Evolutionary conservation across 192 early-diverging fungal species (phyloP).

Genomic region (Linnemannia schmuckeri): DNA sequence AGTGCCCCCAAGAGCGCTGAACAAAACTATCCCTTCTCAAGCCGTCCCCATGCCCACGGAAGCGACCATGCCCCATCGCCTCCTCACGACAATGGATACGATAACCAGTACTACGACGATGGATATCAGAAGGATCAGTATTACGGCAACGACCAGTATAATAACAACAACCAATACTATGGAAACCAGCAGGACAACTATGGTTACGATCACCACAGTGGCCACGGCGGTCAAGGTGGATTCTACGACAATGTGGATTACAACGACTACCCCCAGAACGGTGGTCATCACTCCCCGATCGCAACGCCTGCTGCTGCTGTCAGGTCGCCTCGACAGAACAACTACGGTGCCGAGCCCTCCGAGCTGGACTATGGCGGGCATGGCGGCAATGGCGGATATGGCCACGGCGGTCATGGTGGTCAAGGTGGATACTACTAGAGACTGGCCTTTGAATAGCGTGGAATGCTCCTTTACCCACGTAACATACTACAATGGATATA

Average conservation of each 20-base stretch:
- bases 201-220: constrained; percentile 19
- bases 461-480: not conserved
- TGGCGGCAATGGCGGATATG: constrained; percentile 9
- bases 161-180: constrained; percentile 20
- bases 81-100: constrained; percentile 12
- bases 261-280: constrained; percentile 37
- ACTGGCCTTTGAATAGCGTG: not conserved
- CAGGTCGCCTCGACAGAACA: constrained; percentile 31
- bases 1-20: constrained; percentile 25
- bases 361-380: constrained; percentile 52
- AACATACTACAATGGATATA: not conserved
- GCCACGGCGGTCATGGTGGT: constrained; percentile 21
- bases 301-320: constrained; percentile 22
- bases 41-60: constrained; percentile 43
- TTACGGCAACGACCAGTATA: constrained; percentile 37
- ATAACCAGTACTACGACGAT: constrained; percentile 43
- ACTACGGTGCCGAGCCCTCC: constrained; percentile 38
- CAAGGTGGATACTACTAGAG: constrained; percentile 27
- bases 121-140: constrained; percentile 32
- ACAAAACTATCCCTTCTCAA: constrained; percentile 43
- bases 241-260: constrained; percentile 42
- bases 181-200: constrained; percentile 18
- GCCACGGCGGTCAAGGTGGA: constrained; percentile 8
- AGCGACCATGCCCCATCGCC: constrained; percentile 29
- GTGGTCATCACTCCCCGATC: constrained; percentile 12